Evolutionary conservation across 495 filamentous ascomycete genomes (phyloP), one percentile per base, ranked within the genome.

Genomic region (Cladorrhinum samala): DNA sequence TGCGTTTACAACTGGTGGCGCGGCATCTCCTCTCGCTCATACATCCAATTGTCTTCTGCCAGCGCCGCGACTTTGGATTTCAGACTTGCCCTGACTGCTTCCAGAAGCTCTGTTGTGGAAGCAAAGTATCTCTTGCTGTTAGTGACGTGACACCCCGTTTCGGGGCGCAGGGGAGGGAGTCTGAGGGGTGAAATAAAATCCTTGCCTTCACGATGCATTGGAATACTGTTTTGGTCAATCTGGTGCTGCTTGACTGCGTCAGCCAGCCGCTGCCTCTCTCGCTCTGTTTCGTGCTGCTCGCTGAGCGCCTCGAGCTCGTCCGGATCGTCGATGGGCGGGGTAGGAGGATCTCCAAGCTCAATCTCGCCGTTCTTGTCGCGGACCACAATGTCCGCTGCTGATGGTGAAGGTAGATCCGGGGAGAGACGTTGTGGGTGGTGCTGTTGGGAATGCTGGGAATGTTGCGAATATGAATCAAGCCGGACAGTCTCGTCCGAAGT

Each of bases 31-130:
- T 92, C 89, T 1, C 79, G 77, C 67, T 94, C 89, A 66, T 83
- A 94, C 80, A 95, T 91, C 91, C 91, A 96, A 57, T 86, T 88
- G 55, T 96, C 91, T 40, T 93, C 86, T 19, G 86, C 77, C 52
- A 95, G 63, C 3, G 84, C 80, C 3, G 83, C 82, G 11, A 84
- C 84, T 57, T 90, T 88, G 25, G 78, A 77, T 60, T 79, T 76
- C 43, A 93, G 72, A 61, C 83, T 89, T n/a, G 83, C 78, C 55
- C 82, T 79, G 48, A 92, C 77, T 2, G 83, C 78, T 50, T 82
- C 78, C n/a, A 89, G 68, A 3, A 92, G 75, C 67, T 91, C 89
- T 87, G 57, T 23, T 49, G 42, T 45, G 33, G 53, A 45, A 30
- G 17, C 41, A 39, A 50, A 54, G 41, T 33, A 11, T 6, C 6